phyloP scores from a whole-genome alignment of 116 monocot genomes.

The Thalassia testudinum region DNA sequence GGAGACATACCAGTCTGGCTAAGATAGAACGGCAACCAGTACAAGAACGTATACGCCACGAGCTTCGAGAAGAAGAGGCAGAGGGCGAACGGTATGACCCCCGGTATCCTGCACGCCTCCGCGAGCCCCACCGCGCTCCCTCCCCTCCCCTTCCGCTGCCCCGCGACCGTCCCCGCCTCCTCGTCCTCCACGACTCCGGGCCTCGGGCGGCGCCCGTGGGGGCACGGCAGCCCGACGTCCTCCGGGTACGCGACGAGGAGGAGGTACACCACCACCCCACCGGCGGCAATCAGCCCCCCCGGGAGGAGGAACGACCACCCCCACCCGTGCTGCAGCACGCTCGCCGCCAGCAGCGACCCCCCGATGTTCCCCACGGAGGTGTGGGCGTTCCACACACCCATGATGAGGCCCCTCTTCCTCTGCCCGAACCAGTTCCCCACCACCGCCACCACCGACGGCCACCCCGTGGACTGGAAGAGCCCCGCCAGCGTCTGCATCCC shows the following conservation, averaged over 20 bases:
- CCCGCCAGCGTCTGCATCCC: slow-evolving; percentile 34
- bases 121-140: slow-evolving; percentile 23
- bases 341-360: slow-evolving; percentile 40
- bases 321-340: slow-evolving; percentile 41
- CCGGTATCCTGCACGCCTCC: slow-evolving; percentile 32
- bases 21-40: slow-evolving; percentile 62
- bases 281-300: slow-evolving; percentile 15
- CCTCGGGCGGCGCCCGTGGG: background rate
- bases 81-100: slow-evolving; percentile 34
- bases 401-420: slow-evolving; percentile 40
- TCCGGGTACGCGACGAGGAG: slow-evolving; percentile 38
- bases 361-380: slow-evolving; percentile 49
- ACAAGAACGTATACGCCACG: slow-evolving; percentile 53
- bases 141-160: background rate
- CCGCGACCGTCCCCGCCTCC: background rate
- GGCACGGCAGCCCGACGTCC: slow-evolving; percentile 14
- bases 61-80: slow-evolving; percentile 65
- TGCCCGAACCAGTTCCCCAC: slow-evolving; percentile 55
- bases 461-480: slow-evolving; percentile 38
- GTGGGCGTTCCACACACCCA: slow-evolving; percentile 66
- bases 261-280: slow-evolving; percentile 23
- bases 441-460: slow-evolving; percentile 58
- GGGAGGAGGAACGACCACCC: slow-evolving; percentile 60
- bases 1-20: slow-evolving; percentile 32
- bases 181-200: background rate